Base-by-base conservation (phyloP, 495 filamentous ascomycete genomes). In the Aspergillus nanangensis region DNA sequence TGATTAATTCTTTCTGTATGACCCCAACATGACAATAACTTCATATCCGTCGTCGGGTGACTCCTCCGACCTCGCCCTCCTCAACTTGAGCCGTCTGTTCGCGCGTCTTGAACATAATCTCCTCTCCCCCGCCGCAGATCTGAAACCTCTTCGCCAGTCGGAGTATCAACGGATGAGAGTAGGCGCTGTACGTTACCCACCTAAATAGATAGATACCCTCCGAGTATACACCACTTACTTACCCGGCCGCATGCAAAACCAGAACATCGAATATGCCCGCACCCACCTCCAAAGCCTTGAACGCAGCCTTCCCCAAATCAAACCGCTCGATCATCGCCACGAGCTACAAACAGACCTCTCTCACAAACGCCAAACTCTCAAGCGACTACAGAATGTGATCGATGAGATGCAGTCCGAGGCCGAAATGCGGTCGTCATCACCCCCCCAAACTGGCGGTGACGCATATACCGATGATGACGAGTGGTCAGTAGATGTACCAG, bases 241-340 rank as follows among this genome's bases (percentile, higher is more conserved):
- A 45, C 1, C n/a, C 17, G n/a, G 24, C 27, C 21, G 19, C 14
- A 14, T 31, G n/a, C 11, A 22, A 15, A 27, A 45, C 15, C 42
- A 90, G 82, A 96, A 93, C 57, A 67, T 96, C 52, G 84, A 87
- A 60, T 83, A 89, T 59, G 90, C 90, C 8, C 82, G 83, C 39
- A 76, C 78, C 1, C 78, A 89, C 38, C 85, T 95, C 34, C 74
- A 84, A 23, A 78, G 76, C 43, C 77, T 95, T 18, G 90, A 96
- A 59, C 87, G 88, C 47, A 81, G 84, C 34, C 78, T 83, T 23
- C 67, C 80, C 4, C 58, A 70, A 34, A 64, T 89, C 49, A 88
- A 88, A 63, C 72, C 80, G 15, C 75, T 77, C 41, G 67, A 80
- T 29, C 79, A 78, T 42, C 81, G 83, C 34, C 78, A 88, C 47